These are phyloP conservation scores for Mucor lusitanicus DNA, from an alignment of 371 early-diverging fungal genomes.

Conservation along the genomic window DNA sequence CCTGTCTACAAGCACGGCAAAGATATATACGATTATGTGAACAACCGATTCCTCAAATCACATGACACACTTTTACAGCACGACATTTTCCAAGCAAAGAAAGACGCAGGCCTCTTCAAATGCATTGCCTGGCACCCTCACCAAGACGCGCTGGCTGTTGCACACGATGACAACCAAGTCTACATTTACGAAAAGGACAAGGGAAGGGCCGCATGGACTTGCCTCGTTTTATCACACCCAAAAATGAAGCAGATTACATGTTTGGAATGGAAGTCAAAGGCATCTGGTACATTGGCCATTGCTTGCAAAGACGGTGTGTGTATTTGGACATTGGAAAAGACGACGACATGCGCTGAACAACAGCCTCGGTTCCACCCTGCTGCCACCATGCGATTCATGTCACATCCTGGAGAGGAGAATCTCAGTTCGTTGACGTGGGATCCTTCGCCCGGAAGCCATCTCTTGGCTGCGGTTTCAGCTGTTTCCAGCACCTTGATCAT, in stretches of 20 bases:
- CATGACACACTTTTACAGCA: neutral
- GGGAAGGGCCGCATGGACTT: slow-evolving; percentile 30
- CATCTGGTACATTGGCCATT: slow-evolving; percentile 54
- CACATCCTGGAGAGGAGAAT: slow-evolving; percentile 26
- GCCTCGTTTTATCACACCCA: slow-evolving; percentile 41
- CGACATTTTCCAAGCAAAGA: slow-evolving; percentile 1
- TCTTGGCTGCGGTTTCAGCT: slow-evolving; percentile 37
- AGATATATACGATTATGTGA: slow-evolving; percentile 1
- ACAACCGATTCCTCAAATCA: neutral
- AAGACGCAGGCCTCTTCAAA: slow-evolving; percentile 9
- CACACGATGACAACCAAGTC: slow-evolving; percentile 46
- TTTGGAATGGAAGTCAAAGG: slow-evolving; percentile 55
- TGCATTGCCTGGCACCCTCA: slow-evolving; percentile 62
- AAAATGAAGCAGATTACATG: slow-evolving; percentile 54
- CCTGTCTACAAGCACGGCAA: slow-evolving; percentile 15
- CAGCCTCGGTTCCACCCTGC: slow-evolving; percentile 13
- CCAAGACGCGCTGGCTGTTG: slow-evolving; percentile 51
- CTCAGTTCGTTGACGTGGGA: slow-evolving; percentile 51
- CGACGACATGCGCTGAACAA: neutral
- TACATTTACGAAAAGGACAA: slow-evolving; percentile 49
- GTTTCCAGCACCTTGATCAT: slow-evolving; percentile 29
- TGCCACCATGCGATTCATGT: slow-evolving; percentile 35
- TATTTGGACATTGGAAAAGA: slow-evolving; percentile 47
- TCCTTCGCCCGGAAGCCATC: slow-evolving; percentile 44
- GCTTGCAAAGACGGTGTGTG: slow-evolving; percentile 57